phyloP scores from a whole-genome alignment of 768 basidiomycete species.

The Tephrocybe sp. region DNA sequence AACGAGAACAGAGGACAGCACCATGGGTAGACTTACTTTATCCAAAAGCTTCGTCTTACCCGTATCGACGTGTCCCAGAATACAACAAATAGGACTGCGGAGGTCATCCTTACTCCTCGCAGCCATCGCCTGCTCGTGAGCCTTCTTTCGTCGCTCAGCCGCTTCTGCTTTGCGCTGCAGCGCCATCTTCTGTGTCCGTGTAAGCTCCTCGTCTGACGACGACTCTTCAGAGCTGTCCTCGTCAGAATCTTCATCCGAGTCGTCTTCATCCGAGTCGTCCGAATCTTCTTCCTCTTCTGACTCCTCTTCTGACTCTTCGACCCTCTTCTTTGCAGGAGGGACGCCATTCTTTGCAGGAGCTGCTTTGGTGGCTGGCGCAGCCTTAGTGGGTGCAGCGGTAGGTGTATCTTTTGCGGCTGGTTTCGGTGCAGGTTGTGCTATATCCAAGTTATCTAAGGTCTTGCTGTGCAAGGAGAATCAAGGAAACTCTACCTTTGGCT shows the following conservation, averaged over 20 bases:
- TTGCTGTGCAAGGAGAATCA: background rate
- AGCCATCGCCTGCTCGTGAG: constrained; percentile 82
- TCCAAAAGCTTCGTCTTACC: constrained; percentile 98
- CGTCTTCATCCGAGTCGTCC: constrained; percentile 28
- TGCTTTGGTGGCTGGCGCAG: constrained; percentile 14
- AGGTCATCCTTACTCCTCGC: constrained; percentile 86
- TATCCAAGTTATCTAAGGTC: background rate
- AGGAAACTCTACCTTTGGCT: constrained; percentile 11
- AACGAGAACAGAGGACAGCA: constrained; percentile 1
- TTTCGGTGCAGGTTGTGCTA: constrained; percentile 15
- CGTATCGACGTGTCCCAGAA: constrained; percentile 98
- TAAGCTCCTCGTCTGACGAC: constrained; percentile 56
- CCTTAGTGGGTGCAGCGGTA: constrained; percentile 18
- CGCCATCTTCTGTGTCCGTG: constrained; percentile 61
- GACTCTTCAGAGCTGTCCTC: constrained; percentile 45
- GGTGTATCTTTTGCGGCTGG: constrained; percentile 23
- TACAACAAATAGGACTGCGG: constrained; percentile 97
- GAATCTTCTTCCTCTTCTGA: constrained; percentile 5
- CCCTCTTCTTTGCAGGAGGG: constrained; percentile 9
- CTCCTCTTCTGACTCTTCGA: constrained; percentile 30
- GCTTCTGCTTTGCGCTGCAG: constrained; percentile 80
- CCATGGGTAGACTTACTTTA: constrained; percentile 52
- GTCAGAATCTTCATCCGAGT: constrained; percentile 18
- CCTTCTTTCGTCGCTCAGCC: constrained; percentile 73
- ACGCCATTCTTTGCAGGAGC: constrained; percentile 17